phyloP scores from a whole-genome alignment of 192 early-diverging fungal genomes.

The Podila epicladia region DNA sequence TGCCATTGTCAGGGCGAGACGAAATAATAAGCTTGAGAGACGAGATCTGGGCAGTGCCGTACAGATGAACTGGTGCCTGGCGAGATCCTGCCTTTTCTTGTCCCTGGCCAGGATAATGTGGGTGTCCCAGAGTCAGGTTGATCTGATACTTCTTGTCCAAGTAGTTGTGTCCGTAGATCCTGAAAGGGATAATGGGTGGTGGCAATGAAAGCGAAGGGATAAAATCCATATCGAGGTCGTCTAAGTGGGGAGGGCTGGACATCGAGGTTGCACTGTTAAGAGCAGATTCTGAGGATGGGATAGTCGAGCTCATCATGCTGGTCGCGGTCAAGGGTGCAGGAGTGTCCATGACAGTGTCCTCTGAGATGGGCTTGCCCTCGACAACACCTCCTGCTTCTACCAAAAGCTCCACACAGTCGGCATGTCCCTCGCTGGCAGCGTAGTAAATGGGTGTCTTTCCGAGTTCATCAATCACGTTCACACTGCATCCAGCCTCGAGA shows the following conservation, averaged over 20 bases:
- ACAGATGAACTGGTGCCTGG: slow-evolving; percentile 65
- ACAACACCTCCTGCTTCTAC: slow-evolving; percentile 67
- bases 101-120: slow-evolving; percentile 43
- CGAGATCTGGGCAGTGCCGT: slow-evolving; percentile 71
- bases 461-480: slow-evolving; percentile 83
- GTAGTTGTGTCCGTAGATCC: slow-evolving; percentile 98
- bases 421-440: slow-evolving; percentile 92
- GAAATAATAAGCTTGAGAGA: slow-evolving; percentile 90
- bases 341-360: slow-evolving; percentile 36
- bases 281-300: slow-evolving; percentile 14
- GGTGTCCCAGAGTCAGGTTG: slow-evolving; percentile 75
- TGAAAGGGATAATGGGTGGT: slow-evolving; percentile 97
- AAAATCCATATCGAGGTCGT: slow-evolving; percentile 83
- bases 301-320: slow-evolving; percentile 19
- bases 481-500: slow-evolving; percentile 78
- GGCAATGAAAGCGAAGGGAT: slow-evolving; percentile 95
- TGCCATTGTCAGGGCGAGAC: slow-evolving; percentile 87
- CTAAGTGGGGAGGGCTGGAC: slow-evolving; percentile 42
- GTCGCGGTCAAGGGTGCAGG: slow-evolving; percentile 21
- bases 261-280: slow-evolving; percentile 17
- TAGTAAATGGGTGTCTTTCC: slow-evolving; percentile 88
- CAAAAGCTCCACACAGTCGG: slow-evolving; percentile 81
- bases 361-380: slow-evolving; percentile 19
- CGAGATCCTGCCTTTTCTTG: slow-evolving; percentile 17
- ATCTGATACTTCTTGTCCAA: slow-evolving; percentile 90